Evolutionary conservation across 768 basidiomycete species (phyloP), one percentile per base, ranked within the genome.

Genomic region (Xerocomus potaroensis): DNA sequence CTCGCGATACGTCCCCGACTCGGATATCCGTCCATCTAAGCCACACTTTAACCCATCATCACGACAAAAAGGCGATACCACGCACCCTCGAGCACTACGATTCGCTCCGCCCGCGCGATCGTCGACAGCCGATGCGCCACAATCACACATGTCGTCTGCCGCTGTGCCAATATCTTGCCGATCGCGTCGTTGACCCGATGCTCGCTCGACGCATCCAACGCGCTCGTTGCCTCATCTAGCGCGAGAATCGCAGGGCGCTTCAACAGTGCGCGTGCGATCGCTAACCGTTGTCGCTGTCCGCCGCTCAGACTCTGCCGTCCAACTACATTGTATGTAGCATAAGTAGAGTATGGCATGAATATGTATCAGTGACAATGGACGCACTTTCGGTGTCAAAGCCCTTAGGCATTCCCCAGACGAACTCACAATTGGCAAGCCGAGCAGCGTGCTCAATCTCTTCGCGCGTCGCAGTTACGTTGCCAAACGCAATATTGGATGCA

Each of bases 401-500:
- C 47, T 91, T 75, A 9, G 94, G 93, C 75, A 98, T 81, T 14
- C 87, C 84, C 87, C 91, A 91, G 6, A 97, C 83, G 60, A 95
- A 98, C 58, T 95, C 92, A 66, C 94, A 97, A 56, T 97, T 96
- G 2, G 95, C 95, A 49, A 90, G 79, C 16, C 87, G 75, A 0
- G 93, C 94, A 0, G 91, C 94, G 23, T 82, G 71, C 64, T 96
- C 91, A 18, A 97, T 88, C 49, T 95, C 80, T 54, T 83, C 82
- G 18, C 87, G 76, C 0, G 90, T 88, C 0, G 82, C 89, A 16
- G 76, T 69, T 8, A 79, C 74, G 40, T 84, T 78, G 3, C 94
- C 94, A 58, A 88, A 97, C 0, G 92, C 85, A 51, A 95, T 98
- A 58, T 98, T 98, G 2, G 89, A 87, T 3, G 91, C 91, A 41